Evolutionary conservation across 768 basidiomycete species (phyloP).

Genomic region (Suillus alpinus): DNA sequence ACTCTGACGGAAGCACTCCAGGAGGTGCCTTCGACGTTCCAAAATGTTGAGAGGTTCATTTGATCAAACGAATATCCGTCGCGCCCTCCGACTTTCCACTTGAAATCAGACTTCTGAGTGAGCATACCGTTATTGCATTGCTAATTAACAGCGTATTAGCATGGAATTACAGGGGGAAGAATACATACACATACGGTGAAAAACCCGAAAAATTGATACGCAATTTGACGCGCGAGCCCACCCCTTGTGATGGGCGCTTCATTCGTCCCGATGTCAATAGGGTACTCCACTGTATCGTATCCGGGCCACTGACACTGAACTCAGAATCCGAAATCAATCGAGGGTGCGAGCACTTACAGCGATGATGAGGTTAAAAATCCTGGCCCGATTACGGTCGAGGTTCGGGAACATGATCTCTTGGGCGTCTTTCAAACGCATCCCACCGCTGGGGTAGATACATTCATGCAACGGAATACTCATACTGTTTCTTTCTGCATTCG

Average conservation of each 20-base stretch:
- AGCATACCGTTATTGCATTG: neutral
- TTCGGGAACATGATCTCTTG: constrained; percentile 5
- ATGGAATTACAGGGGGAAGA: neutral
- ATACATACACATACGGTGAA: constrained; percentile 2
- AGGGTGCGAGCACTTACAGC: neutral
- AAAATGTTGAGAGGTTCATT: constrained; percentile 10
- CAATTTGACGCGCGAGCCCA: constrained; percentile 9
- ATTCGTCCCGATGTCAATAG: neutral
- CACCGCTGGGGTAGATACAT: neutral
- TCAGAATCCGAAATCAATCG: neutral
- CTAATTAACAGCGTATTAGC: neutral
- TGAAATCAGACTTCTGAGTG: neutral
- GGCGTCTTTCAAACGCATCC: neutral
- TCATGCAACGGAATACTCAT: constrained; percentile 2
- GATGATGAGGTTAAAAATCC: neutral
- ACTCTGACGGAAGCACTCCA: constrained; percentile 12
- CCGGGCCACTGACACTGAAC: constrained; percentile 12
- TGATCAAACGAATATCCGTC: constrained; percentile 2
- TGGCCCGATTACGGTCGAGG: neutral
- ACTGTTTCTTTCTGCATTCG: neutral
- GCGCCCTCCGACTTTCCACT: constrained; percentile 7
- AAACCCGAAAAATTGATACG: constrained; percentile 7
- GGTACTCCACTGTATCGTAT: constrained; percentile 3
- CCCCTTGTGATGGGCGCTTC: neutral
- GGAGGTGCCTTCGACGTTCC: constrained; percentile 5